Percentiles rank a stretch among this genome's conserved stretches.
Conservation (phyloP, 1,139 yeast species). For the Geotrichum phurueaensis region DNA sequence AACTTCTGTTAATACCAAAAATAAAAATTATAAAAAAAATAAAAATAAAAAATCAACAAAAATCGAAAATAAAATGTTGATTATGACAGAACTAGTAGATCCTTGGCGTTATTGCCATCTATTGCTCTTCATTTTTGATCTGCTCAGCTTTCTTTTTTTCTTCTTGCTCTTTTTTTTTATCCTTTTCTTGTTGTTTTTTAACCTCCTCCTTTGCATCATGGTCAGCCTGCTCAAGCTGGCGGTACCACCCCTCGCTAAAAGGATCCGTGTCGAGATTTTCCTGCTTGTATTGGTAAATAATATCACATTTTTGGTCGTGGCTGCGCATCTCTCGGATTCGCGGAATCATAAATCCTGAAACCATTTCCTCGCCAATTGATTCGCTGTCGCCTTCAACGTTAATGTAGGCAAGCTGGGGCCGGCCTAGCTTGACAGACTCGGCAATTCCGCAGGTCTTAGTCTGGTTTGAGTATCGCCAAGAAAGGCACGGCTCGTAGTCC, state of each 20-base stretch:
- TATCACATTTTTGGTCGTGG: constrained; percentile 20
- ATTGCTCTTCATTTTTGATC: background rate
- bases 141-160: background rate
- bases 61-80: too few species aligned
- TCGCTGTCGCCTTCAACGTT: constrained; percentile 11
- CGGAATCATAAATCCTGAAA: constrained; percentile 26
- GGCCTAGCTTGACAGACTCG: constrained; percentile 6
- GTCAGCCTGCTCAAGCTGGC: background rate
- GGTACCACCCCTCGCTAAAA: constrained; percentile 10
- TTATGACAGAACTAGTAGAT: too few species aligned
- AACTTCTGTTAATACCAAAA: too few species aligned
- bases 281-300: background rate
- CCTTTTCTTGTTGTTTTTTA: background rate
- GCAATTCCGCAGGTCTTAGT: constrained; percentile 8
- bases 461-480: constrained; percentile 21
- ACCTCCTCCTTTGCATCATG: background rate
- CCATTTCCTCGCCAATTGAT: constrained; percentile 9
- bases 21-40: background rate
- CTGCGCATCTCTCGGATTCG: constrained; percentile 26
- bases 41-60: too few species aligned
- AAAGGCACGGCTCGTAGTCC: constrained; percentile 17
- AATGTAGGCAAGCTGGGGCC: constrained; percentile 16
- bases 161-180: background rate
- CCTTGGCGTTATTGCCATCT: background rate
- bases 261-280: background rate